Base-by-base conservation (phyloP, 2,329 filamentous ascomycete species). In the Didymella keratinophila region DNA sequence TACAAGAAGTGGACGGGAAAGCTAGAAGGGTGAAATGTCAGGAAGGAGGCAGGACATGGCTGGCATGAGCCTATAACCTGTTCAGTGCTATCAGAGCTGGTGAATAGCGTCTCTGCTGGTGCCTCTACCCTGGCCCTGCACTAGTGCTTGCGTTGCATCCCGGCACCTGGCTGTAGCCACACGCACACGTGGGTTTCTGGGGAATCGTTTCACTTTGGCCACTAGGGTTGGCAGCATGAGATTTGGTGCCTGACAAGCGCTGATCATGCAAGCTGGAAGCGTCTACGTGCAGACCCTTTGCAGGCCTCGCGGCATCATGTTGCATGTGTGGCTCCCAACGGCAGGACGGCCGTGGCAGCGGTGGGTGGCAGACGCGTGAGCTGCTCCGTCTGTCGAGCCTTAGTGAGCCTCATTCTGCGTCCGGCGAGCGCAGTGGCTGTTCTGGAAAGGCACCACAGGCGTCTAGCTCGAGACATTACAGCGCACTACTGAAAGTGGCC, bases 151-250 rank as follows among this genome's bases (percentile, higher is more conserved):
- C 67, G 60, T 65, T 50, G 59, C 69, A 69, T 71, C 71, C 70
- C 65, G 65, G 61, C 64, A 56, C 50, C 66, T 68, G 64, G 69
- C 64, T 60, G 68, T 68, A 71, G 70, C 71, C 70, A 74, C 71
- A 72, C 63, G 66, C 72, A 74, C 71, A 70, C 65, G 68, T 71
- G 68, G 69, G 67, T 67, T 71, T 70, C 74, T 71, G 74, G 74
- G 72, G 74, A 74, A 68, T 70, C 57, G 73, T 77, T 75, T 76
- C 73, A 75, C 63, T 46, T 69, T 70, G 65, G 66, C 65, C 67
- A 61, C 54, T 60, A 62, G 55, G 58, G 60, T 60, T 57, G 64
- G 41, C 58, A 58, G 51, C 36, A 61, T 50, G 56, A 59, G 58
- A 60, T 62, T 65, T 67, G 63, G 62, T 63, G 56, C 60, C 54